These are phyloP conservation scores for Polysphondylium violaceum DNA, from an alignment of 78 protist genomes.

Conservation along the genomic window DNA sequence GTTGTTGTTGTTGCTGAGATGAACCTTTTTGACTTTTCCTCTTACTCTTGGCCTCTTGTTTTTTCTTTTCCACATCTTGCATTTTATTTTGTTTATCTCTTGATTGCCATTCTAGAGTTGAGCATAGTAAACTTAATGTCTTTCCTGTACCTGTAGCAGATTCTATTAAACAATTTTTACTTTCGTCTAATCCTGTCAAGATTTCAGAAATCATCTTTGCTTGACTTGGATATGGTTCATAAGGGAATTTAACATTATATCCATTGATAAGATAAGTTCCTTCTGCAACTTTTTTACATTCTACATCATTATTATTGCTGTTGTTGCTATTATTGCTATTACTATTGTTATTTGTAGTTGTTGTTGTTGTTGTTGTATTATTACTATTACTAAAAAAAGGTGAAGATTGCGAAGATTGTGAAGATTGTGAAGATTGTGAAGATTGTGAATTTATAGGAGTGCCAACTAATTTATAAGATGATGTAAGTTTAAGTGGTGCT, in stretches of 20 bases:
- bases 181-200: constrained; percentile 4
- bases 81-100: neutral
- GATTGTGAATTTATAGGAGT: too few relatives aligned
- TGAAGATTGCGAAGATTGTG: neutral
- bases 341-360: neutral
- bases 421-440: neutral
- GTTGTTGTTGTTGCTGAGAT: neutral
- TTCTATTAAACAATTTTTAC: constrained; percentile 60
- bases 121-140: constrained; percentile 96
- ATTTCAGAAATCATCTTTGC: constrained; percentile 58
- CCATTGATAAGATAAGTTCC: neutral
- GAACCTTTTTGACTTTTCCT: neutral
- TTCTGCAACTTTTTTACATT: neutral
- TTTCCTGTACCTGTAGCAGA: constrained; percentile 97
- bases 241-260: constrained; percentile 56
- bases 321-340: neutral
- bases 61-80: neutral
- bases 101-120: constrained; percentile 91
- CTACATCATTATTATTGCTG: neutral
- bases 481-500: too few relatives aligned
- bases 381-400: neutral
- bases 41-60: neutral
- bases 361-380: neutral
- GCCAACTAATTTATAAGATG: too few relatives aligned
- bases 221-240: constrained; percentile 58